Evolutionary conservation across 1,284 basidiomycete genomes (phyloP).

Genomic region (Ceratobasidium sp.): DNA sequence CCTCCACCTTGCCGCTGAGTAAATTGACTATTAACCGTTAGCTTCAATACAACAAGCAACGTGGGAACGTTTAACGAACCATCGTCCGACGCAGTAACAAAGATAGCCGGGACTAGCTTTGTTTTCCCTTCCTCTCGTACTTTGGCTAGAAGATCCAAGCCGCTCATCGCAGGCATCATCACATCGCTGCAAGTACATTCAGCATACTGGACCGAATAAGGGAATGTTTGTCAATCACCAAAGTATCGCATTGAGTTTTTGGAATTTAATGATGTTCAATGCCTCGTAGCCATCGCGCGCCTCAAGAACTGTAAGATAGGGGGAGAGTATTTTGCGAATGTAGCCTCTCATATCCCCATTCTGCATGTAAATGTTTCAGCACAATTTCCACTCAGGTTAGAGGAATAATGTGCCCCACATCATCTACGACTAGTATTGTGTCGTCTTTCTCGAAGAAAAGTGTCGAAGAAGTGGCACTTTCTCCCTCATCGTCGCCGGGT

Average conservation of each 20-base stretch:
- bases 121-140: slow-evolving; percentile 28
- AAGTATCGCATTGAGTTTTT: slow-evolving; percentile 20
- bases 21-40: slow-evolving; percentile 4
- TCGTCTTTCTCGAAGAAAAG: slow-evolving; percentile 51
- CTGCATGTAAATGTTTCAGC: background rate
- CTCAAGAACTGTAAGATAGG: slow-evolving; percentile 43
- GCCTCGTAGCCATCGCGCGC: slow-evolving; percentile 25
- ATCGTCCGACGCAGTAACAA: slow-evolving; percentile 49
- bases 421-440: slow-evolving; percentile 49
- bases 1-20: slow-evolving; percentile 43
- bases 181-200: slow-evolving; percentile 23
- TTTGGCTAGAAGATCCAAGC: slow-evolving; percentile 18
- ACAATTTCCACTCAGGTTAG: background rate
- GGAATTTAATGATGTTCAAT: background rate
- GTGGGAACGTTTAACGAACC: background rate
- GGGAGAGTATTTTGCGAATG: slow-evolving; percentile 48
- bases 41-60: slow-evolving; percentile 49
- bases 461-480: slow-evolving; percentile 47
- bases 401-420: slow-evolving; percentile 3
- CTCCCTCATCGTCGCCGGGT: slow-evolving; percentile 49
- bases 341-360: slow-evolving; percentile 46
- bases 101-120: slow-evolving; percentile 52
- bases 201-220: background rate
- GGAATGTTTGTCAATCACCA: background rate
- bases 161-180: slow-evolving; percentile 35